A percentile compares a stretch with the other conserved stretches of the same genome.
Evolutionary conservation across 441 rosid genomes (phyloP).

Genomic region (Jatropha podagrica): DNA sequence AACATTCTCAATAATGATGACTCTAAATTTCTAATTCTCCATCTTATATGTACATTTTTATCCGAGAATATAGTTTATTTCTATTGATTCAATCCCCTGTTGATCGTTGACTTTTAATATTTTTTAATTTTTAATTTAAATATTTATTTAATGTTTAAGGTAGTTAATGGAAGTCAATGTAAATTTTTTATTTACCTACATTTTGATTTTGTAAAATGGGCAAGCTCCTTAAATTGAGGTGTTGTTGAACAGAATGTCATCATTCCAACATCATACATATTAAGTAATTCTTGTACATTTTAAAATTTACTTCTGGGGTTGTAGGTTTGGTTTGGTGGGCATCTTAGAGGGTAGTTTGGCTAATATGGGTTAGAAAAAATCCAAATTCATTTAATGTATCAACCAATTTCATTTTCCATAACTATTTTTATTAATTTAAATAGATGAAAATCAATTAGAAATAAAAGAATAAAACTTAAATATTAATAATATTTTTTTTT

Average conservation of each 20-base stretch:
- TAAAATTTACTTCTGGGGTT: background rate
- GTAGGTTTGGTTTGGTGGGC: conserved; percentile 13
- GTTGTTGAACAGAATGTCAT: background rate
- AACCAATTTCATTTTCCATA: background rate
- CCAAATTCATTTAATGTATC: background rate
- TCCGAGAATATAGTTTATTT: too few relatives aligned
- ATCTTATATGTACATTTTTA: too few relatives aligned
- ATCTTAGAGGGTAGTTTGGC: background rate
- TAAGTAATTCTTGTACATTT: background rate
- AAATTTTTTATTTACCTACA: background rate
- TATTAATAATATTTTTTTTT: too few relatives aligned
- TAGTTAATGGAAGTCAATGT: background rate
- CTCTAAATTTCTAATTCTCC: too few relatives aligned
- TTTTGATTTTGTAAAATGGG: background rate
- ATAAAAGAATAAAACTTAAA: too few relatives aligned
- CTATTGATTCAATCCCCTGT: too few relatives aligned
- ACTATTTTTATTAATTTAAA: too few relatives aligned
- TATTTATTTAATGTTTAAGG: background rate
- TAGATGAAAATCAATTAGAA: too few relatives aligned
- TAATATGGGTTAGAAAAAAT: background rate
- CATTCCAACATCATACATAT: background rate
- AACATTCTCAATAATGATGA: too few relatives aligned
- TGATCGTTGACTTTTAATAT: background rate
- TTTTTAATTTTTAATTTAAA: background rate
- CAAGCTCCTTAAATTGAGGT: background rate